Evolutionary conservation across 75 land plant genomes (phyloP).

Genomic region (Cupressus sempervirens): DNA sequence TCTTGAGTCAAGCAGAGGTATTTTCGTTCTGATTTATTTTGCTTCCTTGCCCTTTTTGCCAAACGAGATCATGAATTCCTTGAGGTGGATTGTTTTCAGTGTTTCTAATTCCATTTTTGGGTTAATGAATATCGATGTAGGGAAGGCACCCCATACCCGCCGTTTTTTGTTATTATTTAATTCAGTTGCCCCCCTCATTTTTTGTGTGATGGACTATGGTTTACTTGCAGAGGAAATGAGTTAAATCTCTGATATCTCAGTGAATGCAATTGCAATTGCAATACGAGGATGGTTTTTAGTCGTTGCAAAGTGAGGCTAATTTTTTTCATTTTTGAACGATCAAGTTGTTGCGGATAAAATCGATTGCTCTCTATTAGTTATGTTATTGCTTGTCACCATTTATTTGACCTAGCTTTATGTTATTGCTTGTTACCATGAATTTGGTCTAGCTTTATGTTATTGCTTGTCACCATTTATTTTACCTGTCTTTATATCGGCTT

Average conservation of each 20-base stretch:
- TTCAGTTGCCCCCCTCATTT: background rate
- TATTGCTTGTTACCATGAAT: too few species aligned
- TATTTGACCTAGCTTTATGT: background rate
- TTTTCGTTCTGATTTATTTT: background rate
- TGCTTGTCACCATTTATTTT: too few species aligned
- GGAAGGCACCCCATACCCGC: too few species aligned
- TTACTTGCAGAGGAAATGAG: background rate
- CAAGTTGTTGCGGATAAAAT: background rate
- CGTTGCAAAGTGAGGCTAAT: background rate
- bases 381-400: background rate
- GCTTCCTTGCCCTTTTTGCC: too few species aligned
- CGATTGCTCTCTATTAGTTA: background rate
- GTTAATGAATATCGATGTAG: background rate
- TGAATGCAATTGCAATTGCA: background rate
- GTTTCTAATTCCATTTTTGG: background rate
- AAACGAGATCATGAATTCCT: too few species aligned
- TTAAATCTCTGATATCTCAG: background rate
- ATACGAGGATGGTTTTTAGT: background rate
- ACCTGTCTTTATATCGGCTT: background rate
- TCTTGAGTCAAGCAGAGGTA: slow-evolving; percentile 40
- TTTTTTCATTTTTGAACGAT: background rate
- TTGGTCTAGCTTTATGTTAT: too few species aligned
- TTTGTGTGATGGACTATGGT: background rate
- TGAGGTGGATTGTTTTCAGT: background rate
- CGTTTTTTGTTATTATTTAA: background rate